Base-by-base conservation (phyloP, 495 filamentous ascomycete genomes). In the Penicillium parvum region DNA sequence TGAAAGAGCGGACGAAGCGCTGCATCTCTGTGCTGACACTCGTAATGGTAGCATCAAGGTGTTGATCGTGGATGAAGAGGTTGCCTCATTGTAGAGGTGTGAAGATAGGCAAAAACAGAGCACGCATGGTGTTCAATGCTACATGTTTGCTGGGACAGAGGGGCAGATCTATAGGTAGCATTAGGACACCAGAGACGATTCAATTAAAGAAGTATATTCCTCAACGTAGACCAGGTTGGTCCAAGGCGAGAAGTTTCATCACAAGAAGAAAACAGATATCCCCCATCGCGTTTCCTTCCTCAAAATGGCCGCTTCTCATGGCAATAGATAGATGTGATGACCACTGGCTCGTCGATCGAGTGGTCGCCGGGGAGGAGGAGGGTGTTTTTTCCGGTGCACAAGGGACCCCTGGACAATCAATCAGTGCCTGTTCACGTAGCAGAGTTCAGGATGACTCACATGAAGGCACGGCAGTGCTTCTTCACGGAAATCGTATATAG, bases 1-100 rank as follows among this genome's bases (percentile, higher is more conserved):
- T 15, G 77, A 81, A 49, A 65, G 69, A 36, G 78, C 78, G 1
- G 29, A 76, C 7, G 69, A 78, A 23, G 80, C 79, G 0, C 57
- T 83, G 49, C 61, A 79, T 18, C 29, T 76, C 7, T 69, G 62
- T 35, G 65, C 73, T 3, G 72, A 81, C 55, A 41, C 65, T 1
- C 58, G 49, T 5, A 71, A 68, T 17, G 70, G 69, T 1, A 76
- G 72, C 48, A 79, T 83, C 40, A 83, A 82, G 57, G 69, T 83
- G 0, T 70, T 79, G 38, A 71, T 84, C 25, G 69, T 79, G 8
- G 78, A 82, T 50, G 72, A 78, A 19, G 42, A 60, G 18, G 68
- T 75, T 6, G 57, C 49, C 7, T 60, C 54, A 10, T 17, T 60
- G 37, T 59, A 52, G 37, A n/a, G n/a, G n/a, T n/a, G n/a, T n/a